Conservation (phyloP, 139 green algal genomes). For the Tetradesmus lagerheimii region DNA sequence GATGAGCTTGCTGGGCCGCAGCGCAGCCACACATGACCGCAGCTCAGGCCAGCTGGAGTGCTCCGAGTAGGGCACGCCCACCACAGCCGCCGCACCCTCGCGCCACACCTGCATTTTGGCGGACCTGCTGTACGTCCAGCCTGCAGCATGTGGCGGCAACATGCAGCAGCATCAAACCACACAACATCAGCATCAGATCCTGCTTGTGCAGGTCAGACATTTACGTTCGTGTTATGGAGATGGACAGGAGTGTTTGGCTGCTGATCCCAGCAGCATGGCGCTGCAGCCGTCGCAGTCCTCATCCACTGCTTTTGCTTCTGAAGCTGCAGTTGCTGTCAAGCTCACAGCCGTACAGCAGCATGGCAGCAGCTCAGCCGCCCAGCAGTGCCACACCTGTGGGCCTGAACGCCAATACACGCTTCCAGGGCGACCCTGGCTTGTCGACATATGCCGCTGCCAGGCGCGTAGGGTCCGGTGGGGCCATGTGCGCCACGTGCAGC, state of each 20-base stretch:
- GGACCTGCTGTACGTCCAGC: conserved; percentile 66
- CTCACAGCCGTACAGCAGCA: no score
- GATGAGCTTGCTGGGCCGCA: conserved; percentile 68
- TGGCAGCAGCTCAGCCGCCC: background rate
- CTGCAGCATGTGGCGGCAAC: no score
- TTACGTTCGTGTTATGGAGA: no score
- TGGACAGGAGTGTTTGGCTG: no score
- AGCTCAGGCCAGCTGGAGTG: conserved; percentile 69
- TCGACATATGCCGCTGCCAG: conserved; percentile 7
- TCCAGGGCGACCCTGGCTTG: conserved; percentile 44
- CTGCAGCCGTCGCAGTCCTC: no score
- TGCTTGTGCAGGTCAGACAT: no score
- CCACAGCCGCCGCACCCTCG: conserved; percentile 58
- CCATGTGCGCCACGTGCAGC: conserved; percentile 61
- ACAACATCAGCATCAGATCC: no score
- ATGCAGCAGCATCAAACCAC: no score
- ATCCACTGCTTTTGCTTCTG: no score
- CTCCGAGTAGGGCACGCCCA: conserved; percentile 73
- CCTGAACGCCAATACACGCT: conserved; percentile 68
- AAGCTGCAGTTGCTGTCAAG: no score
- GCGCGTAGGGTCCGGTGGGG: background rate
- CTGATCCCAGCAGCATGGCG: no score
- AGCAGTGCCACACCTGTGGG: conserved; percentile 60
- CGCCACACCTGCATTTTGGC: conserved; percentile 53
- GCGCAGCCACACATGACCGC: conserved; percentile 60